Conservation (phyloP, 2,329 filamentous ascomycete genomes). For the Trichoderma koningii region DNA sequence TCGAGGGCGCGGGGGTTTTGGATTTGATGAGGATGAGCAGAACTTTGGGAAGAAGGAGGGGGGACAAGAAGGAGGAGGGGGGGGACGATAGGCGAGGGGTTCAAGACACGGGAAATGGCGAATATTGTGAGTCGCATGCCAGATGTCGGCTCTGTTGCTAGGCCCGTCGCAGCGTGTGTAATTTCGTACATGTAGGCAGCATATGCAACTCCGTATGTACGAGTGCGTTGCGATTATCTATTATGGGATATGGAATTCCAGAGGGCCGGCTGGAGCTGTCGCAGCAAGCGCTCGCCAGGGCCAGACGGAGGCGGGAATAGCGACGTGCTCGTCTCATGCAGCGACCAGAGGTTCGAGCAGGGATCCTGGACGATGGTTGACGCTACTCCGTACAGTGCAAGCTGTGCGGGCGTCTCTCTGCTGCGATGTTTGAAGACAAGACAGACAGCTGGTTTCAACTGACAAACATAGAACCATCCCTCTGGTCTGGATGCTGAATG, state of each 20-base stretch:
- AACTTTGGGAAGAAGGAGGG: background rate
- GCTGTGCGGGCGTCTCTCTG: background rate
- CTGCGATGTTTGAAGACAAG: background rate
- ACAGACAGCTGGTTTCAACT: background rate
- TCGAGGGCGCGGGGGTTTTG: background rate
- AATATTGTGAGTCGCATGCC: too few relatives aligned
- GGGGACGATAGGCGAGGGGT: background rate
- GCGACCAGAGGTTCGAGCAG: conserved; percentile 15
- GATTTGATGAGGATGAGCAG: background rate
- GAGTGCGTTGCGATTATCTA: too few relatives aligned
- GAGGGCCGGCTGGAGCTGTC: background rate
- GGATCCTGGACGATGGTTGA: conserved; percentile 3
- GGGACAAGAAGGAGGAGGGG: background rate
- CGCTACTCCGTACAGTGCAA: background rate
- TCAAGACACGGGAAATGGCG: too few relatives aligned
- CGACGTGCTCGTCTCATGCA: background rate
- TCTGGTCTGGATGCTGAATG: background rate
- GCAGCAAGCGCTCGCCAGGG: conserved; percentile 19
- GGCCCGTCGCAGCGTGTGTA: too few relatives aligned
- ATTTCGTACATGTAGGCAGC: too few relatives aligned
- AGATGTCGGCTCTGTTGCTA: too few relatives aligned
- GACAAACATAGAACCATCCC: background rate
- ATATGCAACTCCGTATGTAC: too few relatives aligned
- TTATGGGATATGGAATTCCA: too few relatives aligned
- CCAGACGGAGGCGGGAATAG: background rate